Conservation (phyloP, 257 asterid genomes). For the Scutellaria minor region DNA sequence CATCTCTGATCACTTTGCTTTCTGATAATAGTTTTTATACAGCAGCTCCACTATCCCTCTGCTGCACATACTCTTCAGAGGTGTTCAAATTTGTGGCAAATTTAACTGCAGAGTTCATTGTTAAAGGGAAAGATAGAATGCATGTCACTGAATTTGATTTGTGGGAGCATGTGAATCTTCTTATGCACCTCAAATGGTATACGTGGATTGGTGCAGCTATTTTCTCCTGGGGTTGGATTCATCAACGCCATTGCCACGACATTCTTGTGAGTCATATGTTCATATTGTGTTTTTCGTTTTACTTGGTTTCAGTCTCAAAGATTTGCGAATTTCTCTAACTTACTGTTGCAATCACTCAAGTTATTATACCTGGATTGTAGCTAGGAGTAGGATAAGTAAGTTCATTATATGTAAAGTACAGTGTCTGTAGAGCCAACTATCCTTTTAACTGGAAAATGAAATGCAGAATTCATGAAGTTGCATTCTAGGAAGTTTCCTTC, state of each 20-base stretch:
- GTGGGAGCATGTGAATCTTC: constrained; percentile 60
- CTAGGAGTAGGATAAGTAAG: constrained; percentile 1
- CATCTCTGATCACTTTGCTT: constrained; percentile 37
- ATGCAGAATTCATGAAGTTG: not conserved
- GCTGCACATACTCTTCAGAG: constrained; percentile 65
- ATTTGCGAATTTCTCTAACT: not conserved
- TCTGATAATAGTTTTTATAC: constrained; percentile 68
- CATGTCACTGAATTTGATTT: constrained; percentile 48
- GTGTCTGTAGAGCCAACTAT: not conserved
- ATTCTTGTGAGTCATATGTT: constrained; percentile 65
- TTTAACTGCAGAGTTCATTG: constrained; percentile 57
- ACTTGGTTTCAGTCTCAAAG: constrained; percentile 4
- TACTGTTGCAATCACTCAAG: not conserved
- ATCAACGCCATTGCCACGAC: constrained; percentile 73
- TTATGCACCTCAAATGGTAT: constrained; percentile 71
- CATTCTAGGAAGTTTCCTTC: not conserved
- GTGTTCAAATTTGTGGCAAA: constrained; percentile 50
- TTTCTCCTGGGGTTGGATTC: constrained; percentile 83
- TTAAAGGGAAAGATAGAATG: constrained; percentile 54
- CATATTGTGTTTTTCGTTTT: not conserved
- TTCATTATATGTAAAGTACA: not conserved
- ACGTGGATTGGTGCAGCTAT: constrained; percentile 78
- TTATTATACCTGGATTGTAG: not conserved
- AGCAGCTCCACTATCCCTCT: constrained; percentile 88
- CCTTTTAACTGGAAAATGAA: not conserved